Evolutionary conservation across 495 filamentous ascomycete genomes (phyloP), one percentile per base, ranked within the genome.

Genomic region (Annulohypoxylon stygium): DNA sequence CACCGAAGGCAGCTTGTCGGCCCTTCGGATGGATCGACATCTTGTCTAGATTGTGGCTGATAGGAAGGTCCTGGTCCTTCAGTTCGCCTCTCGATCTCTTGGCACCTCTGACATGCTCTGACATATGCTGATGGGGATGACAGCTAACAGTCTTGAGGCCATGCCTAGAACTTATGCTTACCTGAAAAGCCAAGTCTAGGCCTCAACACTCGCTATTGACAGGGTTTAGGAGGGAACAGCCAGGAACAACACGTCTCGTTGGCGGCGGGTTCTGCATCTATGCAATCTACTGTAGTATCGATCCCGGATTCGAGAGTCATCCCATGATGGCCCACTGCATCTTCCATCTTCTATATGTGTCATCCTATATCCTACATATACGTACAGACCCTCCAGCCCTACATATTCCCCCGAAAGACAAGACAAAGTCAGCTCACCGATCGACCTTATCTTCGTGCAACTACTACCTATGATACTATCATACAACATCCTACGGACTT

Each of bases 31-130:
- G 62, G 25, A 64, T 67, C 50, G 58, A 63, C 20, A 25, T 60
- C 58, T 47, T 62, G 67, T 50, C 67, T 75, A 75, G 63, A 65
- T 61, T 67, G 67, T 67, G 63, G 67, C 63, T 70, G 50, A 58
- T 67, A 63, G 12, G 33, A 59, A 50, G 51, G 23, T 43, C 37
- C 25, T 50, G 43, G 51, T 45, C 45, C 39, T 68, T 65, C 51
- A 37, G 45, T 68, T 75, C 67, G 72, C 67, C 58, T 70, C 36
- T 36, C 9, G 61, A 41, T 18, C 25, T 60, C 72, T 70, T 75
- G 72, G 72, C 72, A 43, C 58, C 58, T 70, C 59, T 63, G 37
- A 67, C 41, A 58, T 50, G 64, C 57, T 70, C 59, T 63, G 37
- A 67, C 41, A 58, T 50, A 58, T 48, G 47, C 33, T 36, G 57